Base-by-base conservation (phyloP, 2,329 filamentous ascomycete genomes). In the Chaetomiaceae sp. region DNA sequence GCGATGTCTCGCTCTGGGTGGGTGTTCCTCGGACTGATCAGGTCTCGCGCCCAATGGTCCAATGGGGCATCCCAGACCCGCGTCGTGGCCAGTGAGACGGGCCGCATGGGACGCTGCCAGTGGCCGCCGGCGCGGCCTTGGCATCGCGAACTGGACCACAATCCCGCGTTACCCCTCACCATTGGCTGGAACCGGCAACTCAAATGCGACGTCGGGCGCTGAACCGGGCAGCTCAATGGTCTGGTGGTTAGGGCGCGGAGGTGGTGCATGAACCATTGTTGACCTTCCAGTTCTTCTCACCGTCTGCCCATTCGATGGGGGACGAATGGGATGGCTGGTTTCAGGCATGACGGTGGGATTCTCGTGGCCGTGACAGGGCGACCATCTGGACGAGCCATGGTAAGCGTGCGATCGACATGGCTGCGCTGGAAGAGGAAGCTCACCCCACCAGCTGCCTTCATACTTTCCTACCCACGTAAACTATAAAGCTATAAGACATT, bases 201-300 rank as follows among this genome's bases (percentile, higher is more conserved):
- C 8, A 10, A 43, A 48, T 43, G 45, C 40, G 22, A 40, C 27
- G 11, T 29, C n/a, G 14, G n/a, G 29, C 3, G 10, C n/a, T 14
- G n/a, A 29, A 29, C 39, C n/a, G 4, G 34, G 27, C 27, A 30
- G n/a, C 26, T 42, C 6, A 42, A 27, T 42, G 45, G 45, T 29
- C 20, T 36, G 30, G 5, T 24, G 32, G 11, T 37, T n/a, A 8
- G 27, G 11, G 30, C 33, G 33, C 39, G 45, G 45, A 40, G 40
- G 29, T 47, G 38, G 45, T 42, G 39, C 39, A 47, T 42, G 27
- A 33, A 34, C 34, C 17, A 10, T 22, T 15, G 15, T 6, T 38
- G 15, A 44, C 40, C 46, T 48, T 43, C 40, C 46, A 14, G 7
- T 35, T 44, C 22, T 5, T 8, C 29, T 14, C 12, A 30, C 8